Evolutionary conservation across 768 basidiomycete species (phyloP).

Genomic region (Megacollybia marginata): DNA sequence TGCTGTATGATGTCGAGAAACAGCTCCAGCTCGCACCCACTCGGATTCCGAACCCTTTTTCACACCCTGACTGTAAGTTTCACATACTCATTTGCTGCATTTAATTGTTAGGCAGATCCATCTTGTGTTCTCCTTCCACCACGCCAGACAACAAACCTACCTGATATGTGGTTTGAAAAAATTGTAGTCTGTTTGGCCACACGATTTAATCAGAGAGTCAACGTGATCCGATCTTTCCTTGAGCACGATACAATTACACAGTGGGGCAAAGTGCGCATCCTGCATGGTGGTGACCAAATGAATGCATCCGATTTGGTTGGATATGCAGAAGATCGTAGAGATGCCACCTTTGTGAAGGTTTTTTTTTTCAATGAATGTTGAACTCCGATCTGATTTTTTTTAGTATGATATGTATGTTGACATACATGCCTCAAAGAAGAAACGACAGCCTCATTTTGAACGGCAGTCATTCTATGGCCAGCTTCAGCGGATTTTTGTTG

Average conservation of each 20-base stretch:
- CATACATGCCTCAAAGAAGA: constrained; percentile 1
- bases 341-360: constrained; percentile 20
- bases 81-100: no score
- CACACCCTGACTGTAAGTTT: not conserved
- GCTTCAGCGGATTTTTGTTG: no score
- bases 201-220: not conserved
- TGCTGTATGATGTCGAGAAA: constrained; percentile 1
- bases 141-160: not conserved
- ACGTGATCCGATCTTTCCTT: not conserved
- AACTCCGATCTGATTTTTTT: not conserved
- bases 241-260: constrained; percentile 1
- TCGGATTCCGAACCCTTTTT: no score
- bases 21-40: not conserved
- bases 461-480: no score
- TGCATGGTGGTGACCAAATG: constrained; percentile 12
- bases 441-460: no score
- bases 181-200: constrained; percentile 5
- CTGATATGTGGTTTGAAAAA: not conserved
- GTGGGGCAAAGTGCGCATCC: constrained; percentile 14
- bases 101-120: constrained; percentile 5
- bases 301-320: not conserved
- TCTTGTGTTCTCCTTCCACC: constrained; percentile 9
- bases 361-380: not conserved
- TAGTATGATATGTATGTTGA: constrained; percentile 22
- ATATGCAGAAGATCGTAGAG: constrained; percentile 8